These are phyloP conservation scores for Colletotrichum eremochloae DNA, from an alignment of 2,329 filamentous ascomycete genomes.

Conservation along the genomic window DNA sequence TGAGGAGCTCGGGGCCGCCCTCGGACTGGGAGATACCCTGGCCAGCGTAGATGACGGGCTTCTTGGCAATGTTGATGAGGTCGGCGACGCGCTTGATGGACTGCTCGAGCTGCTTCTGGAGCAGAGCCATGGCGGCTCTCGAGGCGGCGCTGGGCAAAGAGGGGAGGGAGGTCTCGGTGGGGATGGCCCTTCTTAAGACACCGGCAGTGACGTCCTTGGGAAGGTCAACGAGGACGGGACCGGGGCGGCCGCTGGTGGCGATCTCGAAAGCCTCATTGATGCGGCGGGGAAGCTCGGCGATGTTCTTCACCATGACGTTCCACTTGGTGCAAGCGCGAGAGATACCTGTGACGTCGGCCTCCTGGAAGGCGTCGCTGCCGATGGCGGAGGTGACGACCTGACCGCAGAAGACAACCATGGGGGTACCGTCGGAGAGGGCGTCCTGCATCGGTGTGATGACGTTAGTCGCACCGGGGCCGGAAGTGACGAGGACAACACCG, in stretches of 20 bases:
- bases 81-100: conserved; percentile 83
- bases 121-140: conserved; percentile 80
- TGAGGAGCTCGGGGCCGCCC: conserved; percentile 83
- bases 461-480: conserved; percentile 95
- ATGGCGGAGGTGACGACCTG: conserved; percentile 93
- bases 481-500: conserved; percentile 96
- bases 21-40: conserved; percentile 87
- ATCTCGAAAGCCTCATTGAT: conserved; percentile 99
- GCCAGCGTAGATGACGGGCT: conserved; percentile 95
- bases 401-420: conserved; percentile 94
- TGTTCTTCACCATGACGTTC: conserved; percentile 98
- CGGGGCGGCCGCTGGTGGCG: conserved; percentile 91
- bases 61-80: conserved; percentile 89
- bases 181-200: conserved; percentile 86
- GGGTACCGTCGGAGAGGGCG: conserved; percentile 93
- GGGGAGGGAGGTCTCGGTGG: conserved; percentile 79
- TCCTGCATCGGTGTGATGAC: conserved; percentile 97
- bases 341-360: conserved; percentile 94
- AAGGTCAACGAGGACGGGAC: conserved; percentile 94
- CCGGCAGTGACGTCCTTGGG: conserved; percentile 96
- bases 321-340: conserved; percentile 97
- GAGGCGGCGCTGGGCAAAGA: conserved; percentile 88
- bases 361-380: conserved; percentile 96
- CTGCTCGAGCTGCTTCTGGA: conserved; percentile 77
- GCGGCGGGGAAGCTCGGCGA: conserved; percentile 90